These are phyloP conservation scores for Glomus cerebriforme DNA, from an alignment of 192 early-diverging fungal species.

Conservation along the genomic window DNA sequence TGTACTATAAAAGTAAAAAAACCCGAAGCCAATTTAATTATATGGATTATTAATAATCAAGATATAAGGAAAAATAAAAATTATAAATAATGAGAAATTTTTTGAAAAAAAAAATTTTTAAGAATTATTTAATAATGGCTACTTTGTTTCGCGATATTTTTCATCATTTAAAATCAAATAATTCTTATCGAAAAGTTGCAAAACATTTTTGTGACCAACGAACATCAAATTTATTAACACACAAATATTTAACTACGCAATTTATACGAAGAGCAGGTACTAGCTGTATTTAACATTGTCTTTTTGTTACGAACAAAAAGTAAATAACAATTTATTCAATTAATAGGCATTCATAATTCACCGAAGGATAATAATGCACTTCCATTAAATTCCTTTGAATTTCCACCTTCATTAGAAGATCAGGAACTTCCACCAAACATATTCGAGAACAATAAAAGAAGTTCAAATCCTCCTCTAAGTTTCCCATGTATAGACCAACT, in stretches of 20 bases:
- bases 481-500: conserved; percentile 79
- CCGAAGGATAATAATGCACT: not conserved
- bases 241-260: not conserved
- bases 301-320: not conserved
- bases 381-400: not conserved
- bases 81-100: not conserved
- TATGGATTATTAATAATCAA: not conserved
- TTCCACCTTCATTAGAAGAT: not conserved
- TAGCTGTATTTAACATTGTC: not conserved
- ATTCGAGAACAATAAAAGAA: conserved; percentile 9
- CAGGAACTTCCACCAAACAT: not conserved
- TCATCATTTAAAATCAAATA: not conserved
- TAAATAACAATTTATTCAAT: not conserved
- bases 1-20: not conserved
- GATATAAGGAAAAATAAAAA: not conserved
- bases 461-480: conserved; percentile 63
- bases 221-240: not conserved
- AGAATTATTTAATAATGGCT: not conserved
- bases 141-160: not conserved
- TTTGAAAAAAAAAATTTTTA: no score
- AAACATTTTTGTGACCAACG: not conserved
- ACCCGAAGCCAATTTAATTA: no score
- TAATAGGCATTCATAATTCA: not conserved
- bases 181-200: not conserved
- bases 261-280: not conserved